A percentile compares a stretch with the other conserved stretches of the same genome.
Conservation (phyloP, 108 stramenopile species). For the Pseudonitzschia multiseries region DNA sequence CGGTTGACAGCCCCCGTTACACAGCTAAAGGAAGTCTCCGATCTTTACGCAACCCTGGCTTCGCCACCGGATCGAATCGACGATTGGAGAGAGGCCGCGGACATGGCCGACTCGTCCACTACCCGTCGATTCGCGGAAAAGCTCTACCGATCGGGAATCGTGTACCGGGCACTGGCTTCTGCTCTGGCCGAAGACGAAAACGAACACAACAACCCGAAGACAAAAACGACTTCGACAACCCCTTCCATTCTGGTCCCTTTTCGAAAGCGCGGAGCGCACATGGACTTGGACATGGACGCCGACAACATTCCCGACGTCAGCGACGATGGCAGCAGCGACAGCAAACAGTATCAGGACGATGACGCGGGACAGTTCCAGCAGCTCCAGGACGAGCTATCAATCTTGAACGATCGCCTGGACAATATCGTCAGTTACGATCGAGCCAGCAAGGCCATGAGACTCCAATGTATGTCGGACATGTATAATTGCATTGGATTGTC, state of each 20-base stretch:
- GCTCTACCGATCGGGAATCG: constrained; percentile 3
- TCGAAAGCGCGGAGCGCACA: background rate
- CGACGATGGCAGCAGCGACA: background rate
- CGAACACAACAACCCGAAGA: background rate
- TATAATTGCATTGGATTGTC: constrained; percentile 28
- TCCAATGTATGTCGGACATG: constrained; percentile 22
- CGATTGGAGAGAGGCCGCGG: background rate
- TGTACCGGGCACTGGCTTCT: constrained; percentile 6
- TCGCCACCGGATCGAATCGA: constrained; percentile 16
- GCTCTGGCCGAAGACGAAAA: background rate
- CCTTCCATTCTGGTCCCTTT: constrained; percentile 4
- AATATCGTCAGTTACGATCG: background rate
- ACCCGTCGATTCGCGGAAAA: background rate
- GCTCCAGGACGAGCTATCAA: constrained; percentile 7
- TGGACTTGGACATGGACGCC: background rate
- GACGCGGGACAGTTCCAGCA: constrained; percentile 2
- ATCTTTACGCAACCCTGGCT: constrained; percentile 9
- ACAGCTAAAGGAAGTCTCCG: background rate
- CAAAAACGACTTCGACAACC: background rate
- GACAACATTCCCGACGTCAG: background rate
- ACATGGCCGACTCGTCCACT: background rate
- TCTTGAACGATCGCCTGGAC: constrained; percentile 2
- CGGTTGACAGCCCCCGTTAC: background rate
- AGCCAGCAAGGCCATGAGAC: constrained; percentile 12
- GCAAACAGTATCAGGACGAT: background rate